These are phyloP conservation scores for Rutstroemia sydowiana DNA, from an alignment of 2,329 filamentous ascomycete species.

Conservation along the genomic window DNA sequence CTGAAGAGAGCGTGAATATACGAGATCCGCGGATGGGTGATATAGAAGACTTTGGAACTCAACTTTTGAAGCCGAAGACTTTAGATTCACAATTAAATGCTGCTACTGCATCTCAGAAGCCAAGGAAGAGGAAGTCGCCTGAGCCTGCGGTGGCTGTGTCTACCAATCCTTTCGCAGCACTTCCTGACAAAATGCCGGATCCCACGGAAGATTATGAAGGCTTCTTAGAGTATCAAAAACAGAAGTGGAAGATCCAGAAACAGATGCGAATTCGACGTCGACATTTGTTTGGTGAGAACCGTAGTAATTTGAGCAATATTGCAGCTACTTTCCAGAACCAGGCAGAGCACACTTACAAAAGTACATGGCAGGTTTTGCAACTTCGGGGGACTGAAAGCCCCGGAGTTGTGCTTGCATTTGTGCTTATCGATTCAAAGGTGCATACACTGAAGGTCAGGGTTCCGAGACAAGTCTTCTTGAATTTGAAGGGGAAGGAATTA, in stretches of 20 bases:
- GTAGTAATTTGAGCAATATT: slow-evolving; percentile 58
- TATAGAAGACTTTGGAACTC: slow-evolving; percentile 73
- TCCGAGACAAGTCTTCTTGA: slow-evolving; percentile 82
- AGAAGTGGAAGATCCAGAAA: slow-evolving; percentile 98
- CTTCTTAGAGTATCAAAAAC: slow-evolving; percentile 91
- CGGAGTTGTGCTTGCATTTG: slow-evolving; percentile 80
- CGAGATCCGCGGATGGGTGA: slow-evolving; percentile 52
- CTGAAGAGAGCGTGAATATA: slow-evolving; percentile 66
- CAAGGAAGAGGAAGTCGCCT: slow-evolving; percentile 67
- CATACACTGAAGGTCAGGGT: slow-evolving; percentile 85
- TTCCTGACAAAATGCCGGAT: slow-evolving; percentile 78
- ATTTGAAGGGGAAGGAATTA: slow-evolving; percentile 78
- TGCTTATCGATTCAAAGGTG: slow-evolving; percentile 88
- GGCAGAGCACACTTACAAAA: slow-evolving; percentile 81
- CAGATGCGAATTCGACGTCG: slow-evolving; percentile 77
- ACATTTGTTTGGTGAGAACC: slow-evolving; percentile 86
- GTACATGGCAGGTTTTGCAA: slow-evolving; percentile 92
- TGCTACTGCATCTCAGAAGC: slow-evolving; percentile 42
- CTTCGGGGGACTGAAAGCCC: slow-evolving; percentile 75
- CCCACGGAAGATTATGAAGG: slow-evolving; percentile 80
- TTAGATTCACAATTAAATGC: slow-evolving; percentile 42
- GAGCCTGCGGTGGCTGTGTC: slow-evolving; percentile 54
- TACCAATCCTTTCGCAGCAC: slow-evolving; percentile 69
- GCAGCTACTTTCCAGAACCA: slow-evolving; percentile 79
- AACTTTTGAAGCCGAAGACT: slow-evolving; percentile 58